A percentile compares a stretch with the other conserved stretches of the same genome.
phyloP scores from a whole-genome alignment of 257 asterid genomes.

The Solanum tarijense region DNA sequence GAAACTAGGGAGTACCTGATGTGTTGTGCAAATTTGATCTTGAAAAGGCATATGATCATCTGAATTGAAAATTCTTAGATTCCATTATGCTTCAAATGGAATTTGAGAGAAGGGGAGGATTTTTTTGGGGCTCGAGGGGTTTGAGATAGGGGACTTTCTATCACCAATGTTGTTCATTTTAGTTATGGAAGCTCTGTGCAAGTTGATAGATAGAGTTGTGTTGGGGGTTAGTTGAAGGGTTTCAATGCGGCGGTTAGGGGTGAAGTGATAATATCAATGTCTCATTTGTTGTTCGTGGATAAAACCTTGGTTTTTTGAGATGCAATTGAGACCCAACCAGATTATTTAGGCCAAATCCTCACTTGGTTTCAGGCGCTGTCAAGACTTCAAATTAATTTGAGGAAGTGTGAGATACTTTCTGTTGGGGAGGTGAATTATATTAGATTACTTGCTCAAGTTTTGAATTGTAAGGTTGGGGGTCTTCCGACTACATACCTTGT shows the following conservation, averaged over 20 bases:
- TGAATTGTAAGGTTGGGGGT: too few species aligned
- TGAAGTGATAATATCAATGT: neutral
- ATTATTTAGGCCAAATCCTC: too few species aligned
- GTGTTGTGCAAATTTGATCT: neutral
- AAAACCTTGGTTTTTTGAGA: too few species aligned
- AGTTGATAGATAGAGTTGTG: neutral
- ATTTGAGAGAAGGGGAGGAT: neutral
- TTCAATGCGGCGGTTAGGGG: neutral
- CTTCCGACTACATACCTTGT: too few species aligned
- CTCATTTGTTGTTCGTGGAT: neutral
- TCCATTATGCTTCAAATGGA: neutral
- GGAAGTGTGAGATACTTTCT: too few species aligned
- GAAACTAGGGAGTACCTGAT: neutral
- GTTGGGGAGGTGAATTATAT: too few species aligned
- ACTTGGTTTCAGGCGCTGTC: too few species aligned
- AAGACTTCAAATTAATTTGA: too few species aligned
- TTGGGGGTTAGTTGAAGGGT: neutral
- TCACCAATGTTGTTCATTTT: neutral
- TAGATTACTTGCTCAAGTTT: too few species aligned
- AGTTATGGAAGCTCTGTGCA: neutral
- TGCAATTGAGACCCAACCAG: too few species aligned
- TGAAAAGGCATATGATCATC: neutral
- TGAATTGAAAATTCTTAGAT: neutral
- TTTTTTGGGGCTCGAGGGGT: neutral
- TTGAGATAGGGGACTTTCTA: neutral